Base-by-base conservation (phyloP, 768 basidiomycete species). In the Naganishia vishniacii region DNA sequence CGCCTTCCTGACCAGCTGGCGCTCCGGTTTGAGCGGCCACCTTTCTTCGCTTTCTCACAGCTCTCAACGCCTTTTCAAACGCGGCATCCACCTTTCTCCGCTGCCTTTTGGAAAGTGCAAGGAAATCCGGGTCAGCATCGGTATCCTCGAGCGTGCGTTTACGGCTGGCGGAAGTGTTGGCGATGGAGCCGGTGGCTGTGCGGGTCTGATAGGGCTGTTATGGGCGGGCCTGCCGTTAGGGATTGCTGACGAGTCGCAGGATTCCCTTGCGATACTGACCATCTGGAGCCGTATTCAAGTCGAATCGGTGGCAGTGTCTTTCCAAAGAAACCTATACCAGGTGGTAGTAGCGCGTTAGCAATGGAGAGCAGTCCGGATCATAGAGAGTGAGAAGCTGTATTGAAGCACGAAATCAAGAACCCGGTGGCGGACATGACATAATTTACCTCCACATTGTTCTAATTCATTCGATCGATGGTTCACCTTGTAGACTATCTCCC, bases 71-170 rank as follows among this genome's bases (percentile, higher is more conserved):
- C 48, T 71, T 64, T 2, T 70, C 65, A 61, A 74, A 77, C 4
- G 70, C 75, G 32, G 61, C 59, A 46, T 77, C 75, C 12, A 77
- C 70, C 16, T 51, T 48, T 9, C 61, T 29, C 25, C 68, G 58
- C 48, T 74, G 72, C 12, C 53, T 62, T 4, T n/a, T 31, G 1
- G 70, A 64, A 0, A 77, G 65, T 15, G 75, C 72, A 4, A 70
- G 62, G 37, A 70, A 77, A 16, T 77, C 75, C 7, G 74, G 69
- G 62, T 77, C 75, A 0, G 59, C 68, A 48, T 73, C 67, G 11
- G 65, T 26, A 18, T 67, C 68, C 13, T 53, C 61, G 5, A 25
- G 11, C n/a, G 49, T 32, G 15, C 18, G 32, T 31, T 31, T 32
- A 20, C 5, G 31, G 49, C 32, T 31, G 49, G 18, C 13, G 4